Evolutionary conservation across 129 eudicot species (phyloP), one percentile per base, ranked within the genome.

Genomic region (Arctium minus): DNA sequence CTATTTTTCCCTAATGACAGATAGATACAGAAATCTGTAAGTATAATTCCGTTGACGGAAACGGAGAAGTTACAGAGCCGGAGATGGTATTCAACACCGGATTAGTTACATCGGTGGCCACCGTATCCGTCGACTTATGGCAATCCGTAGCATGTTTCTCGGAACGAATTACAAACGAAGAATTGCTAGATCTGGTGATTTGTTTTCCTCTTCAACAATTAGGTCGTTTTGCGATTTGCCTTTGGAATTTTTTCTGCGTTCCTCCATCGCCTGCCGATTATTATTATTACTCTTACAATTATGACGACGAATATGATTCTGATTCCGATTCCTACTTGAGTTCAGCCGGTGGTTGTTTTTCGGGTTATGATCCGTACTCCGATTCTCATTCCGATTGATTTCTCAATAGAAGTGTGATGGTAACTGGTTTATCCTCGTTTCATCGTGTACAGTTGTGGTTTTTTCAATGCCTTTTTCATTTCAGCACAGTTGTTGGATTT

Each of bases 71-170:
- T 74, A 3, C 72, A 29, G 27, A 22, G 18, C 64, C 33, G 39
- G 68, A 38, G 73, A 90, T 90, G 94, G 89, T 86, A 11, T 90
- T 90, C 83, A 90, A 82, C 85, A n/a, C 80, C 50, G 82, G 86
- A 6, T 64, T 84, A 73, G 75, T 88, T n/a, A 83, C 79, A 40
- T 70, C 91, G 32, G 84, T 73, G 27, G 94, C 92, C 17, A 76
- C 80, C 27, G 62, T 67, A 10, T 90, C 92, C 30, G 75, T 87
- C n/a, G 87, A 76, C n/a, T 32, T 74, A 17, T 90, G 91, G 91
- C 90, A 90, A 76, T 42, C 81, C 29, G 3, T 84, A 22, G 89
- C 89, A 11, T 86, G 92, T 73, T 76, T 88, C 56, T 76, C 88
- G 1, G 85, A 86, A 53, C 84, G 78, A n/a, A 73, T 86, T 8